Evolutionary conservation across 345 rosid genomes (phyloP), one percentile per base, ranked within the genome.

Genomic region (Euclidium syriacum): DNA sequence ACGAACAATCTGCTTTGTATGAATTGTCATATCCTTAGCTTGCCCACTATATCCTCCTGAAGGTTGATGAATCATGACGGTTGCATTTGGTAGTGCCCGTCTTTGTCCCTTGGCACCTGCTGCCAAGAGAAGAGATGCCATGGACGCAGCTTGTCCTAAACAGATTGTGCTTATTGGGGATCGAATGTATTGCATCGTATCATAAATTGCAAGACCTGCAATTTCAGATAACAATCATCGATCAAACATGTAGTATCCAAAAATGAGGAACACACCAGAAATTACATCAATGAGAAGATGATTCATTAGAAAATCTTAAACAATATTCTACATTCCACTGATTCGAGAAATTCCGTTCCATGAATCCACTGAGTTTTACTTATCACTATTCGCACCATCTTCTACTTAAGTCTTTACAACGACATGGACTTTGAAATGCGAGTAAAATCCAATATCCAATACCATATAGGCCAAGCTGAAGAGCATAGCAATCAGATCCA

Each of bases 31-130:
- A 72, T 91, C 98, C 73, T 81, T 84, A 24, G 96, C 98, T 77
- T 91, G 98, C 12, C 96, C 96, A 23, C 87, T 81, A 59, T 91
- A 91, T 20, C 98, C 98, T 20, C 96, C 96, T 1, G 95, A 91
- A 44, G 95, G 98, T 62, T 91, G 96, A 67, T 88, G 96, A 73
- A 91, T 81, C 98, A 91, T 91, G 38, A 88, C 35, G 3, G 90
- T 91, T 1, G 95, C 86, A 71, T 86, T 86, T 16, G 98, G 96
- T 22, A 91, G 95, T 1, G 96, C 32, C 77, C 82, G 82, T 67
- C 98, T 84, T 74, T 88, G 90, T 7, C 96, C 96, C 74, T 80
- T 84, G 24, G 88, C 59, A 7, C 96, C 98, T 1, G 98, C 86
- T 35, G 96, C 83, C 70, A 91, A 73, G 16, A 88, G 96, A 38